Evolutionary conservation across 768 basidiomycete genomes (phyloP).

Genomic region (Myochromella boudieri): DNA sequence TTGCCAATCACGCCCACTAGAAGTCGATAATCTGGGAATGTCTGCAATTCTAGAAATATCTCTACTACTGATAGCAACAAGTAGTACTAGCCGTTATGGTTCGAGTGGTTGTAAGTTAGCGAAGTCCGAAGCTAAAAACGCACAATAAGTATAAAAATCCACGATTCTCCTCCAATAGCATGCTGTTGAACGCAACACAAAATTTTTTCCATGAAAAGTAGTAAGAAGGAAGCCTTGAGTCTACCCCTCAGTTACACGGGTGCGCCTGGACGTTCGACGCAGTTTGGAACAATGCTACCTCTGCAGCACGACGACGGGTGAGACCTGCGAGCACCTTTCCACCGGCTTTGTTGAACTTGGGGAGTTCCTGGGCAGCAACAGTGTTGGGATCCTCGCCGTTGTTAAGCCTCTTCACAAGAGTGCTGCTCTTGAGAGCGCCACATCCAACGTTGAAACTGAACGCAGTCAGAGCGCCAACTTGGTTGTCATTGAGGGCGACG

Average conservation of each 20-base stretch:
- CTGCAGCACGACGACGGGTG: conserved; percentile 23
- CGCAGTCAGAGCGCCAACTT: conserved; percentile 26
- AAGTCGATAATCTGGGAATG: too few species aligned
- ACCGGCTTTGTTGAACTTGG: conserved; percentile 27
- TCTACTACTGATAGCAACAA: too few species aligned
- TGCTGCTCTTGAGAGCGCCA: conserved; percentile 23
- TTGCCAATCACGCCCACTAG: too few species aligned
- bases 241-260: conserved; percentile 17
- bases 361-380: conserved; percentile 26
- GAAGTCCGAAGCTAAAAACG: too few species aligned
- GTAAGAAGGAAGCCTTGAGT: not conserved
- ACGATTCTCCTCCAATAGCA: not conserved
- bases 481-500: conserved; percentile 28
- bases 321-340: conserved; percentile 26
- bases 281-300: conserved; percentile 28
- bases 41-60: too few species aligned
- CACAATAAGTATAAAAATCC: not conserved
- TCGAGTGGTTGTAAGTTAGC: too few species aligned
- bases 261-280: conserved; percentile 24
- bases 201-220: too few species aligned
- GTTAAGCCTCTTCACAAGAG: conserved; percentile 27
- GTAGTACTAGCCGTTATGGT: too few species aligned
- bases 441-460: conserved; percentile 30
- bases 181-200: too few species aligned
- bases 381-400: conserved; percentile 27